These are phyloP conservation scores for Naganishia sp. DNA, from an alignment of 1,284 basidiomycete species.

Conservation along the genomic window DNA sequence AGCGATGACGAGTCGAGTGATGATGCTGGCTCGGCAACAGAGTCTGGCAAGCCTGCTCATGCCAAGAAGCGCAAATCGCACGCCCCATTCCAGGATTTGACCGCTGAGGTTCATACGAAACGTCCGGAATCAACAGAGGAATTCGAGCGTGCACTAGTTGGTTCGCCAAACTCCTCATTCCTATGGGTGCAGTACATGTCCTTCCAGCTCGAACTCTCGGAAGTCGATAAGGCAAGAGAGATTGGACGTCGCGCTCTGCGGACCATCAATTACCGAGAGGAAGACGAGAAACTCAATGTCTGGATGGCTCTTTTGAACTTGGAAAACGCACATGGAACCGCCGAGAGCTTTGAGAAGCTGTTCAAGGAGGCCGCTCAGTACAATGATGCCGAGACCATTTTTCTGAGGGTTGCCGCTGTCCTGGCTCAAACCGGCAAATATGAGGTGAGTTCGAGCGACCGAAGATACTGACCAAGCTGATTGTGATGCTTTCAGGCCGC, in stretches of 20 bases:
- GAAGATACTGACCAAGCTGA: slow-evolving; percentile 1
- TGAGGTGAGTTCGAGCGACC: slow-evolving; percentile 60
- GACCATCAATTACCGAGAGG: slow-evolving; percentile 92
- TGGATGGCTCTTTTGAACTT: slow-evolving; percentile 97
- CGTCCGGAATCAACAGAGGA: slow-evolving; percentile 88
- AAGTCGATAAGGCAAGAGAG: slow-evolving; percentile 89
- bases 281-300: slow-evolving; percentile 93
- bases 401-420: slow-evolving; percentile 80
- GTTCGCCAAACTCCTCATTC: slow-evolving; percentile 96
- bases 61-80: slow-evolving; percentile 36
- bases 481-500: slow-evolving; percentile 62
- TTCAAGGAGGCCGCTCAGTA: slow-evolving; percentile 89
- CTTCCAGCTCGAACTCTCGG: slow-evolving; percentile 92
- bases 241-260: slow-evolving; percentile 81
- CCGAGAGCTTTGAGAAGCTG: slow-evolving; percentile 70
- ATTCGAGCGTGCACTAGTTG: slow-evolving; percentile 89
- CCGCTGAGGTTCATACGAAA: slow-evolving; percentile 78
- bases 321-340: slow-evolving; percentile 90
- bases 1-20: slow-evolving; percentile 60
- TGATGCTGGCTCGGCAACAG: slow-evolving; percentile 59
- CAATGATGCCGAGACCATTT: slow-evolving; percentile 89
- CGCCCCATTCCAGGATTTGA: slow-evolving; percentile 75
- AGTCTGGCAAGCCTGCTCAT: slow-evolving; percentile 34
- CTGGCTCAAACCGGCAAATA: slow-evolving; percentile 78
- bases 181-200: slow-evolving; percentile 99